Percentiles rank a stretch among this genome's conserved stretches.
These are phyloP conservation scores for Globisporangium irregulare DNA, from an alignment of 352 stramenopile genomes.

Conservation along the genomic window DNA sequence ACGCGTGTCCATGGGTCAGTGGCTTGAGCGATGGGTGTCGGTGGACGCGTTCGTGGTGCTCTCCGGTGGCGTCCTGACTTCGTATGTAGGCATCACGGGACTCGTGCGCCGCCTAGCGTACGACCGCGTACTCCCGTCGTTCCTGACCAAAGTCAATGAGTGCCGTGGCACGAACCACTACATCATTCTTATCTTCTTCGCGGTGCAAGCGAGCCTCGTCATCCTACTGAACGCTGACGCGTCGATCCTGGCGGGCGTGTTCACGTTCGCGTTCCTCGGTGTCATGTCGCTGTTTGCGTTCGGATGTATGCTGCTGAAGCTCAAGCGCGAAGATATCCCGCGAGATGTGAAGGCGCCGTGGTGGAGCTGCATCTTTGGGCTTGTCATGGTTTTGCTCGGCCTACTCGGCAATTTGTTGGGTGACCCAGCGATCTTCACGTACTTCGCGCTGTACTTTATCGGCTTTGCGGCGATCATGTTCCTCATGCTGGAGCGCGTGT, in stretches of 20 bases:
- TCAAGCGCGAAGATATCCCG: slow-evolving; percentile 75
- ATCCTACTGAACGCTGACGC: slow-evolving; percentile 79
- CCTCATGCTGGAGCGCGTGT: slow-evolving; percentile 78
- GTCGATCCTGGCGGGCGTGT: slow-evolving; percentile 77
- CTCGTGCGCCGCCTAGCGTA: slow-evolving; percentile 76
- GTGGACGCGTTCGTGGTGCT: slow-evolving; percentile 90
- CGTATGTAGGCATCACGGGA: slow-evolving; percentile 88
- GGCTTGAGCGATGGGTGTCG: slow-evolving; percentile 69
- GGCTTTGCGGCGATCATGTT: slow-evolving; percentile 71
- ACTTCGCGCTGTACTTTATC: slow-evolving; percentile 80
- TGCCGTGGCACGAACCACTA: slow-evolving; percentile 84
- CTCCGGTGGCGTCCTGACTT: slow-evolving; percentile 82
- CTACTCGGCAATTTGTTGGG: slow-evolving; percentile 7
- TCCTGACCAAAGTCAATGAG: slow-evolving; percentile 58
- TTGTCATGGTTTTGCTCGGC: slow-evolving; percentile 23
- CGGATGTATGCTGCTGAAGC: slow-evolving; percentile 82
- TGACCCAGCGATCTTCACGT: slow-evolving; percentile 67
- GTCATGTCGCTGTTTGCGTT: slow-evolving; percentile 82
- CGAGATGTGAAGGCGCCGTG: slow-evolving; percentile 43
- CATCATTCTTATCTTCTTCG: slow-evolving; percentile 83
- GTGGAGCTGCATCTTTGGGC: slow-evolving; percentile 22
- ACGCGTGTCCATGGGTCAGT: slow-evolving; percentile 38
- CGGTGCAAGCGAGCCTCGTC: slow-evolving; percentile 66
- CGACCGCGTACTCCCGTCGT: slow-evolving; percentile 65
- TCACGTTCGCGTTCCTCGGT: slow-evolving; percentile 80